These are phyloP conservation scores for Scedosporium dehoogii DNA, from an alignment of 2,329 filamentous ascomycete species.

Conservation along the genomic window DNA sequence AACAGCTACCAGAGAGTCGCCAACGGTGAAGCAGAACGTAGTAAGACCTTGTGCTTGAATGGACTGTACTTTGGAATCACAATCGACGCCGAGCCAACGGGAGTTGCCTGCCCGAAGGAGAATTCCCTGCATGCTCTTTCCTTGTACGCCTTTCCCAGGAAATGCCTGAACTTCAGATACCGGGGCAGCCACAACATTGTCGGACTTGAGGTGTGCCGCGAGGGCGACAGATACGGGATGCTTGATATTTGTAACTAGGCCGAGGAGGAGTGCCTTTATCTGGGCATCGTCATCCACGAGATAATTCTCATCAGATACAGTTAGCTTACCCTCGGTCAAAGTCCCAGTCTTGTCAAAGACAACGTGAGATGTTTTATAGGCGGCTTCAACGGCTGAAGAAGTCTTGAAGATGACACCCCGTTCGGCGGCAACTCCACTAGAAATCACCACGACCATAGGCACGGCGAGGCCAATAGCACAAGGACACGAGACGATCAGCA, in stretches of 20 bases:
- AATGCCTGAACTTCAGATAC: constrained; percentile 5
- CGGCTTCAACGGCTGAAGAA: constrained; percentile 52
- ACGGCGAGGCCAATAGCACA: constrained; percentile 67
- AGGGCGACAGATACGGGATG: background rate
- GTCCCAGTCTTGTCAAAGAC: constrained; percentile 79
- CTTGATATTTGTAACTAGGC: constrained; percentile 10
- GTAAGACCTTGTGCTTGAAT: constrained; percentile 28
- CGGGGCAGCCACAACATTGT: background rate
- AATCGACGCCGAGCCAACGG: constrained; percentile 31
- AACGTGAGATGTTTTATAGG: constrained; percentile 51
- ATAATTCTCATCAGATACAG: constrained; percentile 20
- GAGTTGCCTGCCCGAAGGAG: constrained; percentile 38
- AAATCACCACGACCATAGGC: constrained; percentile 69
- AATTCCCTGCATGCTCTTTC: constrained; percentile 9
- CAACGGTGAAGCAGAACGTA: constrained; percentile 35
- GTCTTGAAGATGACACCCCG: constrained; percentile 61
- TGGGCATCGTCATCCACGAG: background rate
- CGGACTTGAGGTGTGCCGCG: background rate
- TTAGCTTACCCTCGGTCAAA: constrained; percentile 49
- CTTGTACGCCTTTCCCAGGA: background rate
- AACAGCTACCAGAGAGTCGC: constrained; percentile 24
- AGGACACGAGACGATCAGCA: constrained; percentile 67
- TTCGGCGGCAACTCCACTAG: constrained; percentile 54
- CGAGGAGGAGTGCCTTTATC: constrained; percentile 9
- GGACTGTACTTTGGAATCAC: constrained; percentile 20